phyloP scores from a whole-genome alignment of 106 monocot species.

The Gastrodia elata region DNA sequence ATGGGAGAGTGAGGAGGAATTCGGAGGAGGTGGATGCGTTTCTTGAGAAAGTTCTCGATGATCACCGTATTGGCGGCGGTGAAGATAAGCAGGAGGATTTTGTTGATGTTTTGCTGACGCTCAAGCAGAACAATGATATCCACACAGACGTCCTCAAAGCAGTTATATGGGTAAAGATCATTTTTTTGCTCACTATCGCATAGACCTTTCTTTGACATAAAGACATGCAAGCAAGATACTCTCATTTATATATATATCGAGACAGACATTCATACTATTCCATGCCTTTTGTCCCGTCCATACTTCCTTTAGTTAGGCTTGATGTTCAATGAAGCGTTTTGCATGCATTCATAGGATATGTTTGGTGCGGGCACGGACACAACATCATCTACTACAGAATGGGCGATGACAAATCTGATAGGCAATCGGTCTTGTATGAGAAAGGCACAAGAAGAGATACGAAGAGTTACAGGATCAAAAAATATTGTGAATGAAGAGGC shows the following conservation, averaged over 20 bases:
- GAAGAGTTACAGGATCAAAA: not conserved
- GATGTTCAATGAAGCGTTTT: too few species aligned
- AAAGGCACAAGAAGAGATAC: conserved; percentile 7
- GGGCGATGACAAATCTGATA: conserved; percentile 11
- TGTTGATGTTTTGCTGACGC: conserved; percentile 16
- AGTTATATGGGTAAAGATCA: too few species aligned
- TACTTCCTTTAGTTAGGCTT: too few species aligned
- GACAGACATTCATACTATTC: too few species aligned
- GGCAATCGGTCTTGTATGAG: conserved; percentile 6
- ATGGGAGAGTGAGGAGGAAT: not conserved
- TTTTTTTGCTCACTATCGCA: too few species aligned
- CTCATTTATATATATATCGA: too few species aligned
- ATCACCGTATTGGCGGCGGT: not conserved
- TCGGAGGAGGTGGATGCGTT: not conserved
- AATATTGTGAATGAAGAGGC: not conserved
- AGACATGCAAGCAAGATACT: too few species aligned
- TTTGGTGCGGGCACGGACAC: conserved; percentile 13
- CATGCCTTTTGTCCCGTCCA: too few species aligned
- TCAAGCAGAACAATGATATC: not conserved
- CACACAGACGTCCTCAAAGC: too few species aligned
- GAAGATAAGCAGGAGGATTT: too few species aligned
- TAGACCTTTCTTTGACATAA: too few species aligned
- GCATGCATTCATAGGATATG: conserved; percentile 10
- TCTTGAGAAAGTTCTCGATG: not conserved
- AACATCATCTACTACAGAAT: not conserved